These are phyloP conservation scores for Beta macrorhiza DNA, from an alignment of 179 eudicot genomes.

Conservation along the genomic window DNA sequence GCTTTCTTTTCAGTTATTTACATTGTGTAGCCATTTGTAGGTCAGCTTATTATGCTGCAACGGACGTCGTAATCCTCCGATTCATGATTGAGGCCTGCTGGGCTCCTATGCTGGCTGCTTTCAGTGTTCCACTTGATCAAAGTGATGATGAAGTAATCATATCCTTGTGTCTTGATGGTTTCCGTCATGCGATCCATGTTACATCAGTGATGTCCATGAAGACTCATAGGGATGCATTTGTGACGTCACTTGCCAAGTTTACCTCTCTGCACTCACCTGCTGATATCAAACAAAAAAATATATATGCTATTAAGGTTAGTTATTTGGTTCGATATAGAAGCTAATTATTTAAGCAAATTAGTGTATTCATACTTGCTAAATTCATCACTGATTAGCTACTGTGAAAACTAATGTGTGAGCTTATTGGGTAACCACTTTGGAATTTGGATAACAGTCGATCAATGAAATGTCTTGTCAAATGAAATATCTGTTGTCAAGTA, in stretches of 20 bases:
- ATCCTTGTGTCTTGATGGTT: constrained; percentile 86
- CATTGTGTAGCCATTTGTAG: constrained; percentile 51
- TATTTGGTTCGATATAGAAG: neutral
- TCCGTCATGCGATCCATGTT: constrained; percentile 89
- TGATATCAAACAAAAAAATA: constrained; percentile 91
- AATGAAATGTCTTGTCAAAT: neutral
- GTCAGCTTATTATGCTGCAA: constrained; percentile 98
- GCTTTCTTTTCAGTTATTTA: constrained; percentile 25
- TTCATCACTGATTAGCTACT: constrained; percentile 5
- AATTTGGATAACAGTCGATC: neutral
- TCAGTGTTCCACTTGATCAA: constrained; percentile 98
- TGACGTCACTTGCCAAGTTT: constrained; percentile 90
- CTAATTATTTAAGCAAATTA: neutral
- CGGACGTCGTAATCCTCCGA: constrained; percentile 87
- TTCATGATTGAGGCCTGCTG: constrained; percentile 99
- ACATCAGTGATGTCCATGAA: constrained; percentile 99
- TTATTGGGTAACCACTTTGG: neutral
- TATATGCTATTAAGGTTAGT: constrained; percentile 91
- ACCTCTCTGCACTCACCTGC: constrained; percentile 98
- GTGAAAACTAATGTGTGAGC: no score
- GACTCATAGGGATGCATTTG: constrained; percentile 98
- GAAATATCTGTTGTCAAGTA: neutral
- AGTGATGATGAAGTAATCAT: constrained; percentile 83
- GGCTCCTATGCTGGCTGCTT: constrained; percentile 99
- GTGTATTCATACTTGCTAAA: neutral